Evolutionary conservation across 345 rosid species (phyloP).

Genomic region (Hibiscus trionum): DNA sequence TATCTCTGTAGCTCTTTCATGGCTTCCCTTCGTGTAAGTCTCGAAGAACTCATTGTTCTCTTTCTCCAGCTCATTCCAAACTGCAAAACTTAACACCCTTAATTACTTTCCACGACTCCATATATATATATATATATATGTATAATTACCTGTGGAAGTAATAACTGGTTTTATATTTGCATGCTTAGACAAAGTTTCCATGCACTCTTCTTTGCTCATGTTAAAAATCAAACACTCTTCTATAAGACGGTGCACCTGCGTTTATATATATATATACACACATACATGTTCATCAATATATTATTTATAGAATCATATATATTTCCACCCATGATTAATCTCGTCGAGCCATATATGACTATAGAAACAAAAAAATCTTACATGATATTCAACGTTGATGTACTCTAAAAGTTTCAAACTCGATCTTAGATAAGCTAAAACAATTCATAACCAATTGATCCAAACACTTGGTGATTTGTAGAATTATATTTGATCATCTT

Average conservation of each 20-base stretch:
- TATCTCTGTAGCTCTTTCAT: slow-evolving; percentile 24
- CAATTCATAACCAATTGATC: too few relatives aligned
- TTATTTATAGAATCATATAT: too few relatives aligned
- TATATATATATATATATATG: too few relatives aligned
- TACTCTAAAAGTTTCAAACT: too few relatives aligned
- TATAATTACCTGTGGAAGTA: slow-evolving; percentile 4
- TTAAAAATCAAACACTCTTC: slow-evolving; percentile 63
- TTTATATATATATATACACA: background rate
- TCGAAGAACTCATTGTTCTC: slow-evolving; percentile 88
- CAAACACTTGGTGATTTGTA: too few relatives aligned
- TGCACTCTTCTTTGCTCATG: slow-evolving; percentile 73
- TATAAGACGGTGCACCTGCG: slow-evolving; percentile 13
- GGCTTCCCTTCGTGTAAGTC: slow-evolving; percentile 38
- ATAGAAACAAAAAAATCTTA: too few relatives aligned
- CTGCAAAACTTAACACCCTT: slow-evolving; percentile 20
- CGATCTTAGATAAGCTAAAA: too few relatives aligned
- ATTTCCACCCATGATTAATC: too few relatives aligned
- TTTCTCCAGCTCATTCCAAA: slow-evolving; percentile 90
- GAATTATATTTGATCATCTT: background rate
- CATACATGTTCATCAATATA: too few relatives aligned
- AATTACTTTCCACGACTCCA: too few relatives aligned
- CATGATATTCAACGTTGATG: too few relatives aligned
- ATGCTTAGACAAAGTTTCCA: slow-evolving; percentile 32
- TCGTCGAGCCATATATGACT: too few relatives aligned
- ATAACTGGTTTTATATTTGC: background rate